A percentile compares a stretch with the other conserved stretches of the same genome.
Evolutionary conservation across 2,329 filamentous ascomycete genomes (phyloP).

Genomic region (Aureobasidium pullulans): DNA sequence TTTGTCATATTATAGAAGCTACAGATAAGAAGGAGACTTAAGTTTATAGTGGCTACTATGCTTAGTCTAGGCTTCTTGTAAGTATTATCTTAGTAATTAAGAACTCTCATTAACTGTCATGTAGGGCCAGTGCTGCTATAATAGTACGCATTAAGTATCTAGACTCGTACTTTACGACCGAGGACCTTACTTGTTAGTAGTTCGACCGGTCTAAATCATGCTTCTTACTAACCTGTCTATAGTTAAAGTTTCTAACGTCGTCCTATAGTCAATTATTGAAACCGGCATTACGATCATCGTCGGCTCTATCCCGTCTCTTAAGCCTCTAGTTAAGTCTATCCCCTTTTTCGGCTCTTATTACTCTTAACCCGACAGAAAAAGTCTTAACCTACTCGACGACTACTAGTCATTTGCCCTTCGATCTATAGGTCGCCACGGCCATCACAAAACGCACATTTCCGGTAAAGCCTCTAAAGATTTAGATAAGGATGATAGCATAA

Average conservation of each 20-base stretch:
- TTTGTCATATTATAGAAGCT: constrained; percentile 13
- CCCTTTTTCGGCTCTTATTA: not conserved
- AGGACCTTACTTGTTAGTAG: not conserved
- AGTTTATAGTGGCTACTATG: constrained; percentile 8
- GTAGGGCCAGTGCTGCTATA: constrained; percentile 10
- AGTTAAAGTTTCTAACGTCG: constrained; percentile 5
- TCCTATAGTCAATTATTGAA: constrained; percentile 12
- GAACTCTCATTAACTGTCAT: not conserved
- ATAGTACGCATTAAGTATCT: constrained; percentile 10
- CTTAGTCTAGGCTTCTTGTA: constrained; percentile 12
- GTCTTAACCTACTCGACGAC: not conserved
- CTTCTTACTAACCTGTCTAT: not conserved
- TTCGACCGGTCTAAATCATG: not conserved
- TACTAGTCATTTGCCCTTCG: not conserved
- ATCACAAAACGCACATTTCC: not conserved
- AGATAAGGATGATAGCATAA: not conserved
- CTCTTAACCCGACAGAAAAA: not conserved
- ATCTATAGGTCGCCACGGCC: not conserved
- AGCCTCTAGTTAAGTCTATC: constrained; percentile 1
- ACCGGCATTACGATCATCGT: constrained; percentile 10
- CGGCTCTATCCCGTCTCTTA: constrained; percentile 5
- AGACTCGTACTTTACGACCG: not conserved
- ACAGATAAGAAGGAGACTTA: constrained; percentile 6
- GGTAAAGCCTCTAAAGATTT: not conserved
- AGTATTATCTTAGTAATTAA: not conserved